These are phyloP conservation scores for Leucosporidium scottii DNA, from an alignment of 768 basidiomycete genomes.

Conservation along the genomic window DNA sequence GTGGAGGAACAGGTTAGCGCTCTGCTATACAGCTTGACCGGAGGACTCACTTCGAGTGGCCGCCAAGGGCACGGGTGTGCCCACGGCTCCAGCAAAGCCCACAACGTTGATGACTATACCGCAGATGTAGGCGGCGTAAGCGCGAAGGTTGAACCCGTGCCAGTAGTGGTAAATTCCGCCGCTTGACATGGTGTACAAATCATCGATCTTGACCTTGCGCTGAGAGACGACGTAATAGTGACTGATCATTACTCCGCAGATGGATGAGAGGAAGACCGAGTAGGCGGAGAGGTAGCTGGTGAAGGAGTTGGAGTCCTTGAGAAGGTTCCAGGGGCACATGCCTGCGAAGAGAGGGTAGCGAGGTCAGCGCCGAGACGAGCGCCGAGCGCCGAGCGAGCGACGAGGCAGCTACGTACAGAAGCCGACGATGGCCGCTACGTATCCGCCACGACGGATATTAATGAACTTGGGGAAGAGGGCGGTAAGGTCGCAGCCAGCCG, in stretches of 20 bases:
- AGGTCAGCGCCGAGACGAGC: neutral
- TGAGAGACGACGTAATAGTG: constrained; percentile 70
- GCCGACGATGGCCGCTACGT: constrained; percentile 70
- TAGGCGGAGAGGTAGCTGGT: constrained; percentile 74
- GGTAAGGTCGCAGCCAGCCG: constrained; percentile 75
- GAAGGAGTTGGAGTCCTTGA: constrained; percentile 51
- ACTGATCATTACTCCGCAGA: constrained; percentile 53
- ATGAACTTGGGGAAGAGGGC: constrained; percentile 70
- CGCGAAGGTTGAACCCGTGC: constrained; percentile 63
- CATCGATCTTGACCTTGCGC: constrained; percentile 62
- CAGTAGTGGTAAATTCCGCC: constrained; percentile 58
- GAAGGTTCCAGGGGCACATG: constrained; percentile 52
- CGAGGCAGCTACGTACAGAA: constrained; percentile 43
- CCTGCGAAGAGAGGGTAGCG: constrained; percentile 37
- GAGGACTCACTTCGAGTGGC: constrained; percentile 51
- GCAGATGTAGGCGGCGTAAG: constrained; percentile 50
- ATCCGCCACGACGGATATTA: constrained; percentile 78
- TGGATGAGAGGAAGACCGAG: constrained; percentile 71
- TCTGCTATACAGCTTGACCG: no score
- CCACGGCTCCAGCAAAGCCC: constrained; percentile 69
- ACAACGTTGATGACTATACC: constrained; percentile 77
- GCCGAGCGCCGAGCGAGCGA: no score
- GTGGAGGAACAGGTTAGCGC: no score
- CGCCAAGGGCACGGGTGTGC: constrained; percentile 56
- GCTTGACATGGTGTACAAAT: constrained; percentile 54